These are phyloP conservation scores for Penicillium hordei DNA, from an alignment of 2,329 filamentous ascomycete genomes.

Conservation along the genomic window DNA sequence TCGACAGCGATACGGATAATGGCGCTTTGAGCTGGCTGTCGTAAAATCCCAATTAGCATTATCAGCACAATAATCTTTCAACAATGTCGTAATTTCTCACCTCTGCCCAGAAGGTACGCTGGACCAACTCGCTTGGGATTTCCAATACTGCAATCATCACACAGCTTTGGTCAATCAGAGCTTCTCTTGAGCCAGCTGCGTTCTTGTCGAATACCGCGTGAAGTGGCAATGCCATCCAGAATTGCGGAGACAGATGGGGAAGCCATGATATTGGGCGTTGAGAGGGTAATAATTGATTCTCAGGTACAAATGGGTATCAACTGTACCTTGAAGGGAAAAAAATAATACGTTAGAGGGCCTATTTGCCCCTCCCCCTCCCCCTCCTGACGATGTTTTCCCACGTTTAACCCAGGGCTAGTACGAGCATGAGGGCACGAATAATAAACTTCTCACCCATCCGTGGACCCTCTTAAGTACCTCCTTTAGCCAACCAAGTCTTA, in stretches of 20 bases:
- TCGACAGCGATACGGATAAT: slow-evolving; percentile 40
- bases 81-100: slow-evolving; percentile 21
- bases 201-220: slow-evolving; percentile 35
- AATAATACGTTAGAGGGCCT: not conserved
- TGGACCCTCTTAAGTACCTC: not conserved
- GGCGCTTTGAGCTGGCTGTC: slow-evolving; percentile 34
- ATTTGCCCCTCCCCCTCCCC: not conserved
- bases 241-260: slow-evolving; percentile 8
- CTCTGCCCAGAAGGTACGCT: slow-evolving; percentile 43
- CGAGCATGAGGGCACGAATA: no score
- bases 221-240: slow-evolving; percentile 19
- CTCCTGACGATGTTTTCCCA: not conserved
- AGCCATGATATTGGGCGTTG: not conserved
- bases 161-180: slow-evolving; percentile 39
- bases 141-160: slow-evolving; percentile 38
- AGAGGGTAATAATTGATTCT: not conserved
- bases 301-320: no score
- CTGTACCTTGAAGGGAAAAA: not conserved
- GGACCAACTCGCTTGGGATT: slow-evolving; percentile 39
- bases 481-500: not conserved
- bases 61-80: not conserved
- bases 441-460: not conserved
- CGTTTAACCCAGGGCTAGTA: not conserved
- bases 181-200: slow-evolving; percentile 38
- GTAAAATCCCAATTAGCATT: not conserved